Percentiles rank a stretch among this genome's conserved stretches.
Conservation (phyloP, 2,329 filamentous ascomycete genomes). For the Xylariaceae sp. region DNA sequence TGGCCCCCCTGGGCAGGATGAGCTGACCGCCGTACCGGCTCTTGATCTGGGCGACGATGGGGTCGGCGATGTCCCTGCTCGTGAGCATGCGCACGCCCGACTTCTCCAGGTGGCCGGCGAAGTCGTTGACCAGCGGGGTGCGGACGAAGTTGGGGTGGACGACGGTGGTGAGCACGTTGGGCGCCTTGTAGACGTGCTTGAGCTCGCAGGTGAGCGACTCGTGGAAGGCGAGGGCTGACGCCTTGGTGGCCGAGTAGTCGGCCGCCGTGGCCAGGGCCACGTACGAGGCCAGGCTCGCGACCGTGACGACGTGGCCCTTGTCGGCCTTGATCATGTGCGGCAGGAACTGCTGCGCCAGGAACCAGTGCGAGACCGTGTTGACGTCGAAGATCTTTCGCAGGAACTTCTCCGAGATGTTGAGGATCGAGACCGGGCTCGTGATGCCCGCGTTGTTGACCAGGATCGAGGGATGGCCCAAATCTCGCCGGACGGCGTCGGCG, state of each 20-base stretch:
- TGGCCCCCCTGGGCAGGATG: conserved; percentile 6
- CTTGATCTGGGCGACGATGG: conserved; percentile 14
- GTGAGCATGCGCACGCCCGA: conserved; percentile 12
- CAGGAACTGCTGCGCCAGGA: conserved; percentile 15
- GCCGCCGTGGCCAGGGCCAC: conserved; percentile 10
- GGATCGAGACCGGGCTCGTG: conserved; percentile 5
- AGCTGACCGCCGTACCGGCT: conserved; percentile 14
- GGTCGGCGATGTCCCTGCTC: conserved; percentile 13
- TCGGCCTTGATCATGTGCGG: conserved; percentile 17
- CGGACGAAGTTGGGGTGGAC: conserved; percentile 16
- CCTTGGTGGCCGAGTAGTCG: conserved; percentile 16
- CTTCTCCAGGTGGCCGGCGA: conserved; percentile 5
- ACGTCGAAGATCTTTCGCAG: conserved; percentile 15
- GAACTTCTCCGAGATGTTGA: conserved; percentile 10
- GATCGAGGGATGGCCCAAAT: conserved; percentile 16
- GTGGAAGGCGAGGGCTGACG: conserved; percentile 14
- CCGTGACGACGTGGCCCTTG: conserved; percentile 17
- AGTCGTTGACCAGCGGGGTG: conserved; percentile 13
- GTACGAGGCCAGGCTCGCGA: conserved; percentile 16
- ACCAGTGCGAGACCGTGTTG: conserved; percentile 17
- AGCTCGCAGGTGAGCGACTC: conserved; percentile 16
- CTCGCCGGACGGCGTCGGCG: conserved; percentile 12
- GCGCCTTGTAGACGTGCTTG: conserved; percentile 13
- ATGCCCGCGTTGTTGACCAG: conserved; percentile 19
- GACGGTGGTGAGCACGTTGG: conserved; percentile 14